Conservation (phyloP, 1,139 yeast species). For the Candida sp. region DNA sequence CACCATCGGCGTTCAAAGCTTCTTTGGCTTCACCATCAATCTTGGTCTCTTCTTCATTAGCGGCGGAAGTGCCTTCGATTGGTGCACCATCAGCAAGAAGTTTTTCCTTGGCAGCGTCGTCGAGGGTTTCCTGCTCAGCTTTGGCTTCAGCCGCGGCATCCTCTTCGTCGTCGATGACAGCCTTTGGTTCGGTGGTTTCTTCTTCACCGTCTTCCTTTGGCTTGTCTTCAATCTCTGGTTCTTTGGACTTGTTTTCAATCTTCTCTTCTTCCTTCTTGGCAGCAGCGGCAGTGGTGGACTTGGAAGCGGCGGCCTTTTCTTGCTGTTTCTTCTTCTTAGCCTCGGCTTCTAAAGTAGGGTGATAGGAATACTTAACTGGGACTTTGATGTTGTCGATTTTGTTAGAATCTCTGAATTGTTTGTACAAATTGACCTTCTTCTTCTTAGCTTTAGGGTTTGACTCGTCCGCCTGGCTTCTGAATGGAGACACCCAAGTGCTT, state of each 20-base stretch:
- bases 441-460: slow-evolving; percentile 18
- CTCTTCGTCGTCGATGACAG: slow-evolving; percentile 13
- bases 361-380: slow-evolving; percentile 44
- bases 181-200: slow-evolving; percentile 3
- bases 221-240: slow-evolving; percentile 10
- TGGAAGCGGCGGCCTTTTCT: slow-evolving; percentile 17
- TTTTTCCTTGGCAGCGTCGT: slow-evolving; percentile 10
- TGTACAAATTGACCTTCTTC: slow-evolving; percentile 30
- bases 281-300: slow-evolving; percentile 21
- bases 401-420: slow-evolving; percentile 41
- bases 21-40: slow-evolving; percentile 6
- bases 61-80: slow-evolving; percentile 10
- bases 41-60: slow-evolving; percentile 9
- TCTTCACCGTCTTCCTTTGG: slow-evolving; percentile 9
- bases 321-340: slow-evolving; percentile 19
- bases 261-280: slow-evolving; percentile 17
- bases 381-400: slow-evolving; percentile 38
- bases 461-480: slow-evolving; percentile 33
- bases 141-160: slow-evolving; percentile 10
- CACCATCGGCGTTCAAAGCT: slow-evolving; percentile 1
- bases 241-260: slow-evolving; percentile 13
- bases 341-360: slow-evolving; percentile 46
- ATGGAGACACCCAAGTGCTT: slow-evolving; percentile 56
- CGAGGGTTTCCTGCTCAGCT: slow-evolving; percentile 16
- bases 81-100: slow-evolving; percentile 3